Evolutionary conservation across 139 green algal species (phyloP).

Genomic region (Eudorina sp.): DNA sequence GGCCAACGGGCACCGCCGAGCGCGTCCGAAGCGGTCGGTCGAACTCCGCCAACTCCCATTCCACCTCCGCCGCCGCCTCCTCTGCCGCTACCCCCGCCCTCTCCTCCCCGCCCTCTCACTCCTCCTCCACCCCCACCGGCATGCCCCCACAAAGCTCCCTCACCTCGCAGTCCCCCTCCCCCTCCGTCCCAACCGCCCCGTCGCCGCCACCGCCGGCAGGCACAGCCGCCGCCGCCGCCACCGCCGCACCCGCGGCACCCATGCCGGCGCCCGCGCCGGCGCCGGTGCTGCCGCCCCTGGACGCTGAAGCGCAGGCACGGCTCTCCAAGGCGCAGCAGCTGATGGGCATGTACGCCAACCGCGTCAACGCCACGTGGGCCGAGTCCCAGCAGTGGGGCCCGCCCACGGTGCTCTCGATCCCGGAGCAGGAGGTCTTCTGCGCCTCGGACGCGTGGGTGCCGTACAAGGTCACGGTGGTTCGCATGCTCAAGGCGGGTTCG

Average conservation of each 20-base stretch:
- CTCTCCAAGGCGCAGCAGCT: conserved; percentile 27
- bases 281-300: neutral
- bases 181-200: neutral
- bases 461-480: conserved; percentile 26
- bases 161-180: neutral
- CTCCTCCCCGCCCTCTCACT: too few relatives aligned
- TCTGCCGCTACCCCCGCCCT: too few relatives aligned
- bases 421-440: conserved; percentile 31
- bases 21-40: neutral
- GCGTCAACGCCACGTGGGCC: conserved; percentile 38
- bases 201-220: neutral
- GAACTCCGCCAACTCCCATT: too few relatives aligned
- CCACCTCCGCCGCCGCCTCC: too few relatives aligned
- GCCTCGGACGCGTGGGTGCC: conserved; percentile 39
- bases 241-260: neutral
- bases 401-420: conserved; percentile 5
- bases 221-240: neutral
- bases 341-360: conserved; percentile 45
- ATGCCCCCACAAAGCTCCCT: too few relatives aligned
- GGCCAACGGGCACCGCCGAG: neutral
- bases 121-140: neutral
- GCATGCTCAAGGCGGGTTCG: neutral
- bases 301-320: neutral
- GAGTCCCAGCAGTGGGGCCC: conserved; percentile 40
- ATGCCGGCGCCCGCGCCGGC: neutral